These are phyloP conservation scores for Geranium rotundifolium DNA, from an alignment of 345 rosid genomes.

Conservation along the genomic window DNA sequence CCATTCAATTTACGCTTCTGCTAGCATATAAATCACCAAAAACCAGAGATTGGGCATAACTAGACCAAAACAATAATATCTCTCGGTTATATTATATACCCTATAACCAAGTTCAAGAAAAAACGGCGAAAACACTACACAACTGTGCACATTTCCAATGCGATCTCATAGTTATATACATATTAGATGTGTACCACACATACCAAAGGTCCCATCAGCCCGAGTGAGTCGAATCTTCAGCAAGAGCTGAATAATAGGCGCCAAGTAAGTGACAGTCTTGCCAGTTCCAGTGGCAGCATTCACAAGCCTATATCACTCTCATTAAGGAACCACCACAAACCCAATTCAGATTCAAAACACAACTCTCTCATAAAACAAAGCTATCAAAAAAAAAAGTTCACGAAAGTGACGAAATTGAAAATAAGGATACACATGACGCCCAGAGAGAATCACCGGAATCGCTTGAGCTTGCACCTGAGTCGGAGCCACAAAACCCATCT, in stretches of 20 bases:
- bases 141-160: neutral
- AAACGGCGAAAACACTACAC: neutral
- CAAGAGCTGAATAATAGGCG: constrained; percentile 79
- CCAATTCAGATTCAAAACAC: neutral
- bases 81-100: too few relatives aligned
- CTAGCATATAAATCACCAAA: neutral
- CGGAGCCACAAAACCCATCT: constrained; percentile 77
- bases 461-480: constrained; percentile 86
- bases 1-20: neutral
- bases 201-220: constrained; percentile 76
- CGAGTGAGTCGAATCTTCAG: constrained; percentile 60
- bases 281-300: constrained; percentile 95
- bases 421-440: constrained; percentile 80
- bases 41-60: neutral
- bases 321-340: constrained; percentile 8
- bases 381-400: neutral
- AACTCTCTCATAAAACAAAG: neutral
- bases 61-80: neutral
- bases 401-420: neutral
- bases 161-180: neutral
- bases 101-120: neutral
- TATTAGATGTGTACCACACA: constrained; percentile 7
- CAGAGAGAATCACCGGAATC: constrained; percentile 83
- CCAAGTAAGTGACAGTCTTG: constrained; percentile 82
- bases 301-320: constrained; percentile 47